A percentile compares a stretch with the other conserved stretches of the same genome.
Evolutionary conservation across 345 rosid species (phyloP).

Genomic region (Trapa bicornis): DNA sequence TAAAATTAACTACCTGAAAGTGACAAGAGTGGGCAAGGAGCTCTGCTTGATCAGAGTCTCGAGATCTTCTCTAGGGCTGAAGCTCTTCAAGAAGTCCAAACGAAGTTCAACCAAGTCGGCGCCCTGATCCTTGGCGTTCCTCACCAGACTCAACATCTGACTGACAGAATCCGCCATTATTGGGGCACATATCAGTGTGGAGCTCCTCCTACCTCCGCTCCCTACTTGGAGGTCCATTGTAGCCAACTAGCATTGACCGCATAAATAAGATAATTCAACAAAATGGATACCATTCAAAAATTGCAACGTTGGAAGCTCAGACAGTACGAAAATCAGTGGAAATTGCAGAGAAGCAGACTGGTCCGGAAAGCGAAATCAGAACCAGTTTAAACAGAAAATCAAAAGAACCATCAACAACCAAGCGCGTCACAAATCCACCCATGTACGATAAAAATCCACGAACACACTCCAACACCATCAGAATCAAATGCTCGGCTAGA

Average conservation of each 20-base stretch:
- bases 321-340: not conserved
- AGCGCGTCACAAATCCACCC: not conserved
- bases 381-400: not conserved
- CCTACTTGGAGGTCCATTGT: conserved; percentile 22
- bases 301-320: not conserved
- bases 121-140: conserved; percentile 34
- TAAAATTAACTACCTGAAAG: conserved; percentile 29
- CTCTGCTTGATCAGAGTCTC: conserved; percentile 31
- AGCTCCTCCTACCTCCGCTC: conserved; percentile 31
- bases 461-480: not conserved
- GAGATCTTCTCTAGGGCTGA: conserved; percentile 38
- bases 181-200: conserved; percentile 36
- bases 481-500: not conserved
- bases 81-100: conserved; percentile 40
- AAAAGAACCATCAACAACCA: not conserved
- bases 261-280: not conserved
- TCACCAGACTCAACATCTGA: conserved; percentile 31
- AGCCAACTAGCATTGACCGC: conserved; percentile 18
- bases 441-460: not conserved
- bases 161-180: conserved; percentile 45
- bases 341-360: not conserved
- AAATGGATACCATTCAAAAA: not conserved
- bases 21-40: conserved; percentile 45
- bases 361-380: not conserved
- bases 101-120: conserved; percentile 52